Evolutionary conservation across 306 rosid genomes (phyloP).

Genomic region (Vigna radiata): DNA sequence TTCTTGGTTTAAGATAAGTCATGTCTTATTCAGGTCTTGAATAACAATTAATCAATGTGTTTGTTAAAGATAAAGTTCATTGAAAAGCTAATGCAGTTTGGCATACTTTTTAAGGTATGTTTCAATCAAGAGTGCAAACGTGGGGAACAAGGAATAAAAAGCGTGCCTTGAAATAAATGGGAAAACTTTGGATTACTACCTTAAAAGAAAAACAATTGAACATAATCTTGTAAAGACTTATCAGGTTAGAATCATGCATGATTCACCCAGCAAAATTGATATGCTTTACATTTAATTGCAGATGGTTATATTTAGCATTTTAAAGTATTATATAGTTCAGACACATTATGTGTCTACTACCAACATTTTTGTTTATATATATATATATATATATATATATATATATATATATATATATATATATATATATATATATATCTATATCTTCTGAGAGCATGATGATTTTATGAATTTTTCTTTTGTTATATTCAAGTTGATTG

Average conservation of each 20-base stretch:
- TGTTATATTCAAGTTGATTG: conserved; percentile 36
- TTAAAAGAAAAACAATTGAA: not conserved
- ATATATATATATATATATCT: no score
- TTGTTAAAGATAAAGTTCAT: conserved; percentile 18
- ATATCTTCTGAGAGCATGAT: not conserved
- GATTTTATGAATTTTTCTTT: conserved; percentile 36
- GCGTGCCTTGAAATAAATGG: not conserved
- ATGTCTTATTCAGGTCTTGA: conserved; percentile 22
- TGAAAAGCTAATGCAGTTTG: conserved; percentile 30
- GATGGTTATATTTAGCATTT: conserved; percentile 7
- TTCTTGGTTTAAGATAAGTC: conserved; percentile 30
- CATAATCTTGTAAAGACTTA: not conserved
- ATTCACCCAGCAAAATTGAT: conserved; percentile 21
- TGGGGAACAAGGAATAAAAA: conserved; percentile 1
- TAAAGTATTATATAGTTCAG: conserved; percentile 1
- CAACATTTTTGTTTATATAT: no score
- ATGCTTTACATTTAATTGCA: not conserved
- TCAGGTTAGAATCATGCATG: conserved; percentile 9
- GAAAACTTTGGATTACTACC: not conserved
- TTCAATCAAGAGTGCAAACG: not conserved
- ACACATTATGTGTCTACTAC: not conserved
- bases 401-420: no score
- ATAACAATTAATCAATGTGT: conserved; percentile 7
- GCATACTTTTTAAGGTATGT: not conserved
- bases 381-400: no score